Percentiles rank a stretch among this genome's conserved stretches.
Conservation (phyloP, 169 alveolate genomes). For the Ophryocystis elektroscirrha region DNA sequence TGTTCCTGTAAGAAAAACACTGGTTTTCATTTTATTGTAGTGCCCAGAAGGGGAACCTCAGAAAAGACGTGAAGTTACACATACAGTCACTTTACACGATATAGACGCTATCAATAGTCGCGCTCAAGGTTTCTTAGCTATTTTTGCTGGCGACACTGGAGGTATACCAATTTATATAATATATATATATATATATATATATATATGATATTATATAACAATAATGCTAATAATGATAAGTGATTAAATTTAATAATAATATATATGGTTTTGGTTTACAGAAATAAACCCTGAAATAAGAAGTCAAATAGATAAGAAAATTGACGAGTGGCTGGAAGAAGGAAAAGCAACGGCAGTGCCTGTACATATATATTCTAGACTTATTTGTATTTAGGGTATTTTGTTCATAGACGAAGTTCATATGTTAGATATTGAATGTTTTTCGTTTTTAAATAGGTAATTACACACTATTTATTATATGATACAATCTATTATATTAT, state of each 20-base stretch:
- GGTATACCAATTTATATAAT: neutral
- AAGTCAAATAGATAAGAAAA: constrained; percentile 87
- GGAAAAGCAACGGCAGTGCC: constrained; percentile 38
- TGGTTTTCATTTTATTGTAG: constrained; percentile 41
- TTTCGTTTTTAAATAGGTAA: constrained; percentile 70
- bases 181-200: neutral
- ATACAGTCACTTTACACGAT: constrained; percentile 94
- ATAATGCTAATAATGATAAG: neutral
- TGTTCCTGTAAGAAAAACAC: constrained; percentile 26
- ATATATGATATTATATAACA: neutral
- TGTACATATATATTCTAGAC: neutral
- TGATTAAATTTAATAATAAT: neutral
- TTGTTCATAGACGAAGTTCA: constrained; percentile 95
- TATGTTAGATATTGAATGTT: constrained; percentile 98
- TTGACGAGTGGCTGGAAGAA: constrained; percentile 96
- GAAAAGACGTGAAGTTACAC: constrained; percentile 90
- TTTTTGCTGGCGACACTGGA: constrained; percentile 97
- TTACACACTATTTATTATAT: neutral
- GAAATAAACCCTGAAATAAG: constrained; percentile 90
- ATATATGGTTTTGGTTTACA: neutral
- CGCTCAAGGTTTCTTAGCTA: constrained; percentile 85
- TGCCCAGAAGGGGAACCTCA: constrained; percentile 98
- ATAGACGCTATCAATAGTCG: constrained; percentile 90
- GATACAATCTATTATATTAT: neutral
- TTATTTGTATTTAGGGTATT: constrained; percentile 70